Evolutionary conservation across 2,329 filamentous ascomycete species (phyloP).

Genomic region (Talaromyces rugulosus): DNA sequence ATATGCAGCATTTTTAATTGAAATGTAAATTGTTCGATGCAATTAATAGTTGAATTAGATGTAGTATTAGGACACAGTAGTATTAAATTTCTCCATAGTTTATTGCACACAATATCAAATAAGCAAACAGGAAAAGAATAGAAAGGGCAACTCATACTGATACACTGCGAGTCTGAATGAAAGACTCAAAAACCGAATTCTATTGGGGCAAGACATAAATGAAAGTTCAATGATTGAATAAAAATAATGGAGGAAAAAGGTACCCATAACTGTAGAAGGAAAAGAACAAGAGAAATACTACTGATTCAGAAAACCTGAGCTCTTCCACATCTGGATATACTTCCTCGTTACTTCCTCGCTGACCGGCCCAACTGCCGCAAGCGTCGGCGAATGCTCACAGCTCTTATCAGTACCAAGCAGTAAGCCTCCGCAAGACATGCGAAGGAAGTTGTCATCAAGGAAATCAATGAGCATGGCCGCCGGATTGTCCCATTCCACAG

Average conservation of each 20-base stretch:
- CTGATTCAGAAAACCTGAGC: slow-evolving; percentile 20
- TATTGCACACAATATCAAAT: not conserved
- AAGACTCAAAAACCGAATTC: not conserved
- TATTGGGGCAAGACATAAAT: not conserved
- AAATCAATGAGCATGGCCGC: slow-evolving; percentile 27
- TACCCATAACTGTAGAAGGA: not conserved
- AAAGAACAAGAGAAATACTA: not conserved
- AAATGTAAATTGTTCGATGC: not conserved
- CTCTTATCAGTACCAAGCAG: slow-evolving; percentile 35
- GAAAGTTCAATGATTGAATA: not conserved
- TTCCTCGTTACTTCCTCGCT: slow-evolving; percentile 24
- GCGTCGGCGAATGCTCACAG: slow-evolving; percentile 33
- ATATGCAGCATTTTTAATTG: not conserved
- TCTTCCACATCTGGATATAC: slow-evolving; percentile 35
- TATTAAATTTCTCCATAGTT: not conserved
- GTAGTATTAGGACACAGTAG: not conserved
- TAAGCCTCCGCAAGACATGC: slow-evolving; percentile 46
- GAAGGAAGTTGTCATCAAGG: slow-evolving; percentile 28
- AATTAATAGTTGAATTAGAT: not conserved
- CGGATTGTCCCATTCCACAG: slow-evolving; percentile 24
- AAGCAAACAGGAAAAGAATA: not conserved
- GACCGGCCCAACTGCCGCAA: slow-evolving; percentile 31
- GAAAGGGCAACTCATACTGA: not conserved
- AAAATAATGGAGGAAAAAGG: not conserved
- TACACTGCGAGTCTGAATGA: not conserved